Base-by-base conservation (phyloP, 2,329 filamentous ascomycete species). In the Xylariales sp. region DNA sequence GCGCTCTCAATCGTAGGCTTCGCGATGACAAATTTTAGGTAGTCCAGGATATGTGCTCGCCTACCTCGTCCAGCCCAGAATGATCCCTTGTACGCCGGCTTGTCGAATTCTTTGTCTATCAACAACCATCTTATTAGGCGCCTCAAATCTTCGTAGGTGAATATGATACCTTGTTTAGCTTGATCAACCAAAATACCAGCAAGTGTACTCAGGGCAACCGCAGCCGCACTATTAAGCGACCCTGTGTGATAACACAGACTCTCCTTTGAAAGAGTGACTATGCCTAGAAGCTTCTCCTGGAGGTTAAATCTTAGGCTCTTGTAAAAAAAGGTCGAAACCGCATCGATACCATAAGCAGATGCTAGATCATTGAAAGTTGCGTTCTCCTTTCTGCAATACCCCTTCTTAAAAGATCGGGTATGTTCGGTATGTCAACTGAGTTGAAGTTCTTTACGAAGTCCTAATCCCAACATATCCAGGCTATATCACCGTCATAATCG, bases 401-500 rank as follows among this genome's bases (percentile, higher is more conserved):
- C 69, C 3, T 60, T 43, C 6, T 58, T 40, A 72, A 62, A 0
- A 82, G 55, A 37, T 76, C 68, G 0, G 61, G 61, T 6, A 56
- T 38, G 1, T 52, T 21, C 0, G 74, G 76, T 5, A 70, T 58
- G 1, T 70, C 63, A 0, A 78, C 76, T 41, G 85, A 88, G 5
- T 52, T 47, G 47, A 91, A 91, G n/a, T 78, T 78, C 5, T 65
- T 49, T 0, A 87, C 83, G 4, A 93, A 70, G 0, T 63, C 59
- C 0, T 67, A 63, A 19, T 90, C 84, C 83, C 83, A 91, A 50
- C 83, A 88, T 0, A 88, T 62, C 84, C 85, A 90, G 5, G 85
- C 77, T n/a, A 66, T 72, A 44, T 93, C 87, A 0, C 87, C 87
- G 47, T 91, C 86, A 44, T 89, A 91, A 51, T 91, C 87, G 0